Evolutionary conservation across 2,329 filamentous ascomycete species (phyloP).

Genomic region (Pyrenophora graminea): DNA sequence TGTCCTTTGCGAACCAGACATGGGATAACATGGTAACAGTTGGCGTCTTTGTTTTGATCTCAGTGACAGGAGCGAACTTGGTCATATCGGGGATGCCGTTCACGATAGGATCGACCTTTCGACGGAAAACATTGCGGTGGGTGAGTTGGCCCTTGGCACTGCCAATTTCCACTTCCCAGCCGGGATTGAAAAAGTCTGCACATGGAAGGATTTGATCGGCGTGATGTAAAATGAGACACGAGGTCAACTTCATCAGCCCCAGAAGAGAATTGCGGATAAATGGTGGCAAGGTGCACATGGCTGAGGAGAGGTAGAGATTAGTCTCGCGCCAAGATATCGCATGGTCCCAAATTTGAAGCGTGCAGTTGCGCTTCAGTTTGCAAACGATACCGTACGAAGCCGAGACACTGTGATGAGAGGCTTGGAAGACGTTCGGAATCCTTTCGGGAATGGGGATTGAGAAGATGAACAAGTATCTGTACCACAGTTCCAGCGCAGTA

Average conservation of each 20-base stretch:
- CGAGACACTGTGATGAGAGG: conserved; percentile 65
- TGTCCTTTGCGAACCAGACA: conserved; percentile 63
- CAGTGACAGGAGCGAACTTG: conserved; percentile 63
- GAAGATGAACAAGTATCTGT: conserved; percentile 59
- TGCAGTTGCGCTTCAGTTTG: conserved; percentile 64
- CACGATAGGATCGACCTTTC: conserved; percentile 67
- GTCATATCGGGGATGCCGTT: conserved; percentile 69
- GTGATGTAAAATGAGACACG: conserved; percentile 52
- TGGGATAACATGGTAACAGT: conserved; percentile 70
- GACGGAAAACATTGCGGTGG: conserved; percentile 61
- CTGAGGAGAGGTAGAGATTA: conserved; percentile 47
- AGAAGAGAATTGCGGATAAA: conserved; percentile 49
- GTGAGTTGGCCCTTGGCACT: conserved; percentile 61
- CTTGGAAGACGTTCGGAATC: conserved; percentile 64
- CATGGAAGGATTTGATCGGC: conserved; percentile 58
- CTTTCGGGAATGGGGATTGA: conserved; percentile 61
- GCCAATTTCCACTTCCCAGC: conserved; percentile 66
- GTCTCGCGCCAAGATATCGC: conserved; percentile 65
- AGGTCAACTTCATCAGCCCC: conserved; percentile 48
- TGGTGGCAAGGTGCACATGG: conserved; percentile 48
- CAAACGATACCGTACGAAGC: conserved; percentile 65
- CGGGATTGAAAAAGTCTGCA: conserved; percentile 65
- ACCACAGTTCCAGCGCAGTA: conserved; percentile 53
- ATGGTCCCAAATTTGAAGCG: conserved; percentile 67
- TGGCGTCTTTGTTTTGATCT: conserved; percentile 62